Base-by-base conservation (phyloP, 257 asterid species). In the Nicotiana knightiana region DNA sequence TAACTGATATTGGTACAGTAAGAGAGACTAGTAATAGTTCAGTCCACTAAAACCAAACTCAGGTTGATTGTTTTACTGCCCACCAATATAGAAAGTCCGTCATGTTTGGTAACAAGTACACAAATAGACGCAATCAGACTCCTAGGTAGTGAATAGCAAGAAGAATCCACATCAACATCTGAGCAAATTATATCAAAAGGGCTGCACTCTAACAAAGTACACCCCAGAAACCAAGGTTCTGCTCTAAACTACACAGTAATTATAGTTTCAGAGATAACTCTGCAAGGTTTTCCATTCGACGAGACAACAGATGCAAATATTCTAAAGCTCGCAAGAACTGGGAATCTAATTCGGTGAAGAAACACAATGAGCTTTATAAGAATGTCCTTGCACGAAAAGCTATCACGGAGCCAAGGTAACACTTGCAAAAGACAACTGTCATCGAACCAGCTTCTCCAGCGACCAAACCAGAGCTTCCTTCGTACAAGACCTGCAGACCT, bases 361-460 rank as follows among this genome's bases (percentile, higher is more conserved):
- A 83, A 39, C 9, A 37, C 43, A 2, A 26, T 53, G 70, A 66
- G 10, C 37, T 46, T n/a, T 32, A 86, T 48, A 61, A 39, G 71
- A 17, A 79, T 28, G 67, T 37, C 24, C 68, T 54, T 48, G 43
- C 54, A 61, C 7, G 54, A 86, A 77, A 79, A 84, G 76, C 65
- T 66, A 79, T 58, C 82, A 75, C 85, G 79, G 77, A 83, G 88
- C 86, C 80, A 37, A 85, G 35, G 82, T 80, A 81, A 64, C 48
- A 80, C 82, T 76, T 73, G 54, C 67, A 57, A 82, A 80, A 85
- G 35, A 68, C 85, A 83, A 35, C 85, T 88, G 81, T 86, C 89
- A 84, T 83, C 83, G 80, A 88, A 89, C 90, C 90, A 81, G 93
- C 91, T 83, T 79, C 91, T 82, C 92, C 89, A 75, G 90, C 90